Percentiles rank a stretch among this genome's conserved stretches.
phyloP scores from a whole-genome alignment of 2,329 filamentous ascomycete species.

The Epichloe brachyelytri region DNA sequence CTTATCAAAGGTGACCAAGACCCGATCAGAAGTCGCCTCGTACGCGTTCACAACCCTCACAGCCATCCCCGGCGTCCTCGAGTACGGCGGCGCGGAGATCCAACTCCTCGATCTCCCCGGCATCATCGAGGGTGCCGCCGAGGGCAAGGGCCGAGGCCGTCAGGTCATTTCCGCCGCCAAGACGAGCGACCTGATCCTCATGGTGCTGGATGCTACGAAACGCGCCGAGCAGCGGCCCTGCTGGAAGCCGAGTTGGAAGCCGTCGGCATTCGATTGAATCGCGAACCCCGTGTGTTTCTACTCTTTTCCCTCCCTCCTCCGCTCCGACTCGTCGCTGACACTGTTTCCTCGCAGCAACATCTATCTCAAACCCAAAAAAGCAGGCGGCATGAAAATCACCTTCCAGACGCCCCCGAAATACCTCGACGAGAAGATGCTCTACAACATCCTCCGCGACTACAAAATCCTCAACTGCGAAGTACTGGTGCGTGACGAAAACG shows the following conservation, averaged over 20 bases:
- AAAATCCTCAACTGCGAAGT: slow-evolving; percentile 98
- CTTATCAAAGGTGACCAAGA: slow-evolving; percentile 97
- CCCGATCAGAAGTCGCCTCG: slow-evolving; percentile 86
- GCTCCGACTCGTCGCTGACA: no score
- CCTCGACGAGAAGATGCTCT: slow-evolving; percentile 95
- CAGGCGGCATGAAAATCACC: slow-evolving; percentile 97
- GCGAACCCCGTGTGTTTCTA: slow-evolving; percentile 64
- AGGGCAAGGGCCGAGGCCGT: slow-evolving; percentile 88
- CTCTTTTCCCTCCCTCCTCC: neutral
- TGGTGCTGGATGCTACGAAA: slow-evolving; percentile 96
- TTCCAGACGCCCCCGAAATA: slow-evolving; percentile 82
- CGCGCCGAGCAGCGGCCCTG: slow-evolving; percentile 82
- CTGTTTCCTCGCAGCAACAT: slow-evolving; percentile 57
- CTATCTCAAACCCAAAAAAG: slow-evolving; percentile 90
- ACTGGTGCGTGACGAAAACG: slow-evolving; percentile 84
- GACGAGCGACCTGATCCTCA: slow-evolving; percentile 92
- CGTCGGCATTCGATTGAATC: slow-evolving; percentile 86
- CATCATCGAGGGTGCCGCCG: slow-evolving; percentile 93
- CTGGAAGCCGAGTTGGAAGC: slow-evolving; percentile 89
- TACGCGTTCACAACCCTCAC: slow-evolving; percentile 97
- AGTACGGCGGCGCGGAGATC: slow-evolving; percentile 96
- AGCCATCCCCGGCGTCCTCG: slow-evolving; percentile 90
- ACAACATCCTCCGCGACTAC: slow-evolving; percentile 95
- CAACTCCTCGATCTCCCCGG: slow-evolving; percentile 94
- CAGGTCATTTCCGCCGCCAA: slow-evolving; percentile 98